Conservation (phyloP, 139 green algal genomes). For the Eudorina sp. region DNA sequence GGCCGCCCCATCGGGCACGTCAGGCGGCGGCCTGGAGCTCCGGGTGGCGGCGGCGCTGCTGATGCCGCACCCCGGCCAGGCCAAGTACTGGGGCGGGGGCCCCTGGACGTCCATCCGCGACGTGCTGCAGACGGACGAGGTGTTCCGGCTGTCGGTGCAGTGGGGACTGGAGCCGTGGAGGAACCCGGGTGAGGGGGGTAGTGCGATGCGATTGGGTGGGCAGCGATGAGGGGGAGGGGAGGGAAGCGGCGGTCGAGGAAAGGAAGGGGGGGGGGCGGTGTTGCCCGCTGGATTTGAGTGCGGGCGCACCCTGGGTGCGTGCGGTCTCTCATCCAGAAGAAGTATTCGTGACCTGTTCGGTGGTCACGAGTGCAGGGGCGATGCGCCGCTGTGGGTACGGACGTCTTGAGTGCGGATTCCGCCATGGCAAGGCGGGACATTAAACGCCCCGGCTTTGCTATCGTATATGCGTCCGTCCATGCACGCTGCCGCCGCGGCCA, state of each 20-base stretch:
- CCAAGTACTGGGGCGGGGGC: constrained; percentile 30
- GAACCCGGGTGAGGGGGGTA: neutral
- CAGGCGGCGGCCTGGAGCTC: neutral
- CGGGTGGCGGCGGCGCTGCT: neutral
- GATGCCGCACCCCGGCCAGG: constrained; percentile 31
- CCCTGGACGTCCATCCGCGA: constrained; percentile 29
- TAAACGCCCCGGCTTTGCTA: no score
- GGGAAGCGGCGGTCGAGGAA: neutral
- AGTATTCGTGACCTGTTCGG: no score
- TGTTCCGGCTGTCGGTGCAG: constrained; percentile 40
- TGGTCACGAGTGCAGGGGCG: no score
- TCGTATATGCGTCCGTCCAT: no score
- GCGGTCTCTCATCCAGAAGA: no score
- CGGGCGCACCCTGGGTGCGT: no score
- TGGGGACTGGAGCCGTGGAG: constrained; percentile 34
- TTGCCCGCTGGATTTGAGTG: neutral
- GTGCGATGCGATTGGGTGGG: no score
- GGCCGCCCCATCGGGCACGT: neutral
- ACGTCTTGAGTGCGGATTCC: neutral
- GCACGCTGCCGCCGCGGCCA: no score
- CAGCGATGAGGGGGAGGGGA: neutral
- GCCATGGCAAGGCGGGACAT: neutral
- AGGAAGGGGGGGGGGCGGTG: neutral
- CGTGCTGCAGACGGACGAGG: constrained; percentile 35
- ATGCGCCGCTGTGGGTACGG: neutral